A percentile compares a stretch with the other conserved stretches of the same genome.
These are phyloP conservation scores for Saururus chinensis DNA, from an alignment of 164 flowering plant species.

Conservation along the genomic window DNA sequence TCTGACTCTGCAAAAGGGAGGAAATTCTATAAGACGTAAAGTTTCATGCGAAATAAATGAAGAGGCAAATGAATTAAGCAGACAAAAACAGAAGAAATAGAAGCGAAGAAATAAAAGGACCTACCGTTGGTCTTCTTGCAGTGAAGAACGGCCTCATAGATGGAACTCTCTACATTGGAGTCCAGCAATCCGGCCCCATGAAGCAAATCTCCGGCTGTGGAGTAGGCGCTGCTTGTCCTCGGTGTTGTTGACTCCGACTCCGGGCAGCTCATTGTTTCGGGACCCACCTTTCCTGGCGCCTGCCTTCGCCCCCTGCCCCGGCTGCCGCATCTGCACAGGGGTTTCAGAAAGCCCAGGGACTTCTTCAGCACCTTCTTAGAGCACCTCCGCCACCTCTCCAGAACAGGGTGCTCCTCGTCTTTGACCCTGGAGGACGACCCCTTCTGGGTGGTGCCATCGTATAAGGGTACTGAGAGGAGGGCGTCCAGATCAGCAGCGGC, in stretches of 20 bases:
- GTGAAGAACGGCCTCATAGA: slow-evolving; percentile 61
- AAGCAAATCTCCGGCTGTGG: slow-evolving; percentile 13
- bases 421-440: neutral
- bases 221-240: slow-evolving; percentile 3
- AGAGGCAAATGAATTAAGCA: neutral
- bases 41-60: neutral
- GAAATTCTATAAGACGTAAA: no score
- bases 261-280: neutral
- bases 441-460: no score
- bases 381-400: slow-evolving; percentile 16
- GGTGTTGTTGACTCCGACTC: slow-evolving; percentile 12
- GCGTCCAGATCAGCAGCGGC: neutral
- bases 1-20: neutral
- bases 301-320: neutral
- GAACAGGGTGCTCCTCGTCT: neutral
- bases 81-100: neutral
- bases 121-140: slow-evolving; percentile 59
- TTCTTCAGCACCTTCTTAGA: slow-evolving; percentile 17
- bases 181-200: neutral
- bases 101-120: neutral
- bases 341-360: slow-evolving; percentile 20
- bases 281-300: neutral
- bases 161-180: slow-evolving; percentile 32
- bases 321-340: slow-evolving; percentile 7
- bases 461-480: neutral